phyloP scores from a whole-genome alignment of 345 rosid genomes.

The Cardamine chenopodiifolia region DNA sequence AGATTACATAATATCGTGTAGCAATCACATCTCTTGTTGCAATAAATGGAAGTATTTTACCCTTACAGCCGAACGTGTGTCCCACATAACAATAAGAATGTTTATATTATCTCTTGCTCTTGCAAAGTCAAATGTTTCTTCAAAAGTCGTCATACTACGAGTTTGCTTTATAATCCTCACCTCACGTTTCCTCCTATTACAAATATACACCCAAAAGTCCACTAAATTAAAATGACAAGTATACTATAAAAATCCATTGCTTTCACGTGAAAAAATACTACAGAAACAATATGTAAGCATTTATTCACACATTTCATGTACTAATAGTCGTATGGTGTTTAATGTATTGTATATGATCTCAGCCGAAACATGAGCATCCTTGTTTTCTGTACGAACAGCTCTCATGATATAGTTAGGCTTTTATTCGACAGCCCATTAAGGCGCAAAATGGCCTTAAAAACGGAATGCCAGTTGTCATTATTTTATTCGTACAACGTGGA shows the following conservation, averaged over 20 bases:
- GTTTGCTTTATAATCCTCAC: not conserved
- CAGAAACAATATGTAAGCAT: not conserved
- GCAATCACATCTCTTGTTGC: not conserved
- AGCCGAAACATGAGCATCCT: not conserved
- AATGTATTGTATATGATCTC: not conserved
- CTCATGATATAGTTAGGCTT: slow-evolving; percentile 17
- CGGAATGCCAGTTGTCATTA: slow-evolving; percentile 6
- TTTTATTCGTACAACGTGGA: slow-evolving; percentile 32
- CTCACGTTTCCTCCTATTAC: slow-evolving; percentile 27
- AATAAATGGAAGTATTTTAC: slow-evolving; percentile 1
- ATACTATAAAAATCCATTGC: not conserved
- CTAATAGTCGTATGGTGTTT: not conserved
- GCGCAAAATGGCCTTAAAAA: slow-evolving; percentile 3
- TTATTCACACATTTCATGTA: not conserved
- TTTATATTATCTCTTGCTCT: slow-evolving; percentile 8
- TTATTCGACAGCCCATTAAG: slow-evolving; percentile 28
- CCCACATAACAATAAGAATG: slow-evolving; percentile 22
- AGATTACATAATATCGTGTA: not conserved
- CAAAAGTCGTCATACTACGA: slow-evolving; percentile 22
- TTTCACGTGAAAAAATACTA: not conserved
- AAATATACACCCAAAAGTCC: slow-evolving; percentile 24
- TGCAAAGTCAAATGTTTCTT: slow-evolving; percentile 34
- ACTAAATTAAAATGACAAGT: not conserved
- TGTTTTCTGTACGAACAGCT: not conserved
- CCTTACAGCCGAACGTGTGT: slow-evolving; percentile 19